Evolutionary conservation across 352 stramenopile species (phyloP).

Genomic region (Elongisporangium prolatum): DNA sequence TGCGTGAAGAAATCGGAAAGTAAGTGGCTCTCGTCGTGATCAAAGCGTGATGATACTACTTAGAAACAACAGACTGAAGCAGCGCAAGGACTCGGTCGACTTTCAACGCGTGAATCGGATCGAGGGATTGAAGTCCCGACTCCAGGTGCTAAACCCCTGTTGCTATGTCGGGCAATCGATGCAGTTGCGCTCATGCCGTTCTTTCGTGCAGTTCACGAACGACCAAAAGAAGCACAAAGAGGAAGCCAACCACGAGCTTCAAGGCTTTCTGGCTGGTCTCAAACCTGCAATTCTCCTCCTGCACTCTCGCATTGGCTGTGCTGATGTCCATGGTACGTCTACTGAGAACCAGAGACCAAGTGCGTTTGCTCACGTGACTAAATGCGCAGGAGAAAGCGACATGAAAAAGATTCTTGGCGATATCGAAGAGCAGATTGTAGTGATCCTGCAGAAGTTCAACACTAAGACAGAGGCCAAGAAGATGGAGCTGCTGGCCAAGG

Average conservation of each 20-base stretch:
- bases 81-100: slow-evolving; percentile 75
- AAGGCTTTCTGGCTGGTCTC: slow-evolving; percentile 54
- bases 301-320: slow-evolving; percentile 67
- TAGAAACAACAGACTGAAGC: slow-evolving; percentile 47
- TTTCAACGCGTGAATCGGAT: slow-evolving; percentile 77
- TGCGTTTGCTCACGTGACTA: background rate
- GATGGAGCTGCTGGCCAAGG: slow-evolving; percentile 14
- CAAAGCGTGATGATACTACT: background rate
- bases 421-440: slow-evolving; percentile 72
- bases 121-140: slow-evolving; percentile 53
- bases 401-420: slow-evolving; percentile 74
- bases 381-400: slow-evolving; percentile 43
- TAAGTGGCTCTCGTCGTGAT: slow-evolving; percentile 18
- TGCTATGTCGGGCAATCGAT: background rate
- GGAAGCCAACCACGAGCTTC: slow-evolving; percentile 61
- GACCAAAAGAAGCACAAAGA: slow-evolving; percentile 79
- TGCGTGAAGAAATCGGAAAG: slow-evolving; percentile 79
- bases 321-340: slow-evolving; percentile 49
- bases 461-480: slow-evolving; percentile 49
- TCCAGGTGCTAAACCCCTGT: slow-evolving; percentile 22
- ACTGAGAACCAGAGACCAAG: background rate
- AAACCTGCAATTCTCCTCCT: slow-evolving; percentile 59
- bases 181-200: background rate
- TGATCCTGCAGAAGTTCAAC: slow-evolving; percentile 60
- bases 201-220: slow-evolving; percentile 25